A percentile compares a stretch with the other conserved stretches of the same genome.
phyloP scores from a whole-genome alignment of 805 yeast genomes.

The Starmerella ratchasimensis region DNA sequence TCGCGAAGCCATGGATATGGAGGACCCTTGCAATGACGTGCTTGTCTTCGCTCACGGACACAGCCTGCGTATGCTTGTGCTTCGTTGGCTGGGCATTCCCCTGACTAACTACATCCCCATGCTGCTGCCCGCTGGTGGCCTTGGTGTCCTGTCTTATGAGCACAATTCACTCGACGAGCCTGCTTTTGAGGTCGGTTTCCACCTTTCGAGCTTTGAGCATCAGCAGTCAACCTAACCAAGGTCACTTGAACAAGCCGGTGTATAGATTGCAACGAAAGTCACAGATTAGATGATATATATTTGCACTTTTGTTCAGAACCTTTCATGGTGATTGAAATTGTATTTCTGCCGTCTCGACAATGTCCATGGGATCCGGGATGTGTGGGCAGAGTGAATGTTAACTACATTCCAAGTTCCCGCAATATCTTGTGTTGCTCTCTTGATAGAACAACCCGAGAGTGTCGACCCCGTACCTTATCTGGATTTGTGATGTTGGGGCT shows the following conservation, averaged over 20 bases:
- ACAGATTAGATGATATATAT: too few relatives aligned
- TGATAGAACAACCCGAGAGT: conserved; percentile 31
- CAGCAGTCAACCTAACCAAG: conserved; percentile 7
- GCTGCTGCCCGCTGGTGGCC: conserved; percentile 87
- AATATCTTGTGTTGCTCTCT: conserved; percentile 41
- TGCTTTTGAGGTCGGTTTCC: conserved; percentile 54
- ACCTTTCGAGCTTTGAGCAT: conserved; percentile 17
- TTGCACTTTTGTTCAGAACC: too few relatives aligned
- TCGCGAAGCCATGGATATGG: conserved; percentile 22
- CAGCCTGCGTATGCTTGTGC: conserved; percentile 75
- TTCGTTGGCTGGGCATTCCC: conserved; percentile 65
- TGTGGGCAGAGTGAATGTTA: too few relatives aligned
- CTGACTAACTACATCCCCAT: conserved; percentile 58
- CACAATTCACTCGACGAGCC: conserved; percentile 79
- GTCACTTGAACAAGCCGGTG: too few relatives aligned
- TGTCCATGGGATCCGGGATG: too few relatives aligned
- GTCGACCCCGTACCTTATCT: conserved; percentile 15
- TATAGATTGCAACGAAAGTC: too few relatives aligned
- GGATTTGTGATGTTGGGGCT: conserved; percentile 19
- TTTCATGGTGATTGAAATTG: too few relatives aligned
- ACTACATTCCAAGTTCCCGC: conserved; percentile 30
- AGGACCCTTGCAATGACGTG: conserved; percentile 49
- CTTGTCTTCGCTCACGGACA: conserved; percentile 89
- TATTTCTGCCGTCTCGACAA: too few relatives aligned
- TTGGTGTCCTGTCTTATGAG: conserved; percentile 81